Evolutionary conservation across 2,329 filamentous ascomycete genomes (phyloP).

Genomic region (Fusarium sp.): DNA sequence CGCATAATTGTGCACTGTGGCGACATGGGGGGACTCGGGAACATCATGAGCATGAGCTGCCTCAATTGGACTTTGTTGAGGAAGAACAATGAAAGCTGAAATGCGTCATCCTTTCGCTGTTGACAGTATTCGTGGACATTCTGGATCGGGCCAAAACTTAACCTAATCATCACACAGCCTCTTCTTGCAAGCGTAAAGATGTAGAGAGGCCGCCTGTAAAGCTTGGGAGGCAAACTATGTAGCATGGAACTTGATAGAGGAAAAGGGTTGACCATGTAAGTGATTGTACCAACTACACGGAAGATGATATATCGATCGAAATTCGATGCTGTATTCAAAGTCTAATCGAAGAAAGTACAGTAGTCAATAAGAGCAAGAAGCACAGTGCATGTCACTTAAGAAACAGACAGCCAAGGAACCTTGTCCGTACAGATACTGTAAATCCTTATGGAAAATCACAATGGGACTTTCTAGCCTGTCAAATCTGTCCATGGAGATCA

Average conservation of each 20-base stretch:
- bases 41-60: conserved; percentile 8
- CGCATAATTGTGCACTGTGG: conserved; percentile 27
- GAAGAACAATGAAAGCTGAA: conserved; percentile 8
- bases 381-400: conserved; percentile 5
- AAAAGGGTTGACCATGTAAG: background rate
- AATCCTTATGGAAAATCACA: background rate
- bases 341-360: background rate
- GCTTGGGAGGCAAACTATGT: background rate
- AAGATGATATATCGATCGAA: background rate
- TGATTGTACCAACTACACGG: background rate
- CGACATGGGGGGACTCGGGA: background rate
- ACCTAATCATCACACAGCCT: conserved; percentile 34
- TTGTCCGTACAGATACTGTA: background rate
- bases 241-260: background rate
- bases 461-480: background rate
- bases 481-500: background rate
- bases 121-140: background rate
- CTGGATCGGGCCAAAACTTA: background rate
- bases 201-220: conserved; percentile 36
- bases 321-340: background rate
- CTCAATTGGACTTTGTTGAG: conserved; percentile 18
- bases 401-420: background rate
- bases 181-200: conserved; percentile 21
- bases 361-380: background rate
- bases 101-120: conserved; percentile 14